Evolutionary conservation across 2,329 filamentous ascomycete species (phyloP).

Genomic region (Scedosporium boydii): DNA sequence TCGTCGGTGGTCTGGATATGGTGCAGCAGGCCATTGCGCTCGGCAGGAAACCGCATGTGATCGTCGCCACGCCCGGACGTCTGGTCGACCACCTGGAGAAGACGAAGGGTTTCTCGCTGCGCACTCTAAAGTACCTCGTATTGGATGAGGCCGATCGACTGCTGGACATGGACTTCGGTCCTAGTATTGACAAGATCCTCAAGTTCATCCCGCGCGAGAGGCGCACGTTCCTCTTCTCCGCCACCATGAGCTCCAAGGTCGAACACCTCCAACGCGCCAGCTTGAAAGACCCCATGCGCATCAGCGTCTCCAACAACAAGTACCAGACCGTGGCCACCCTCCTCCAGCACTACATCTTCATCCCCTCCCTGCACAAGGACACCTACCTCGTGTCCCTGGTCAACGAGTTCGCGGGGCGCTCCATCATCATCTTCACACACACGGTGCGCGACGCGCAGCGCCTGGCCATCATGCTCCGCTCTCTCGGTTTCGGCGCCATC

Average conservation of each 20-base stretch:
- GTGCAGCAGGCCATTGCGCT: slow-evolving; percentile 82
- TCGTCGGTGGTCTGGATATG: slow-evolving; percentile 95
- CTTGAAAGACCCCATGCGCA: slow-evolving; percentile 71
- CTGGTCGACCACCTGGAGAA: slow-evolving; percentile 90
- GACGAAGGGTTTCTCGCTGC: slow-evolving; percentile 88
- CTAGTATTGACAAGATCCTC: slow-evolving; percentile 84
- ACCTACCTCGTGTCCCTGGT: slow-evolving; percentile 78
- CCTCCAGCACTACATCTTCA: slow-evolving; percentile 76
- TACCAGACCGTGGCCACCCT: slow-evolving; percentile 90
- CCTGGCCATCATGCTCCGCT: slow-evolving; percentile 70
- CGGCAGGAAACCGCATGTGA: slow-evolving; percentile 89
- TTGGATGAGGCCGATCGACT: slow-evolving; percentile 93
- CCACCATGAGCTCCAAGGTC: slow-evolving; percentile 89
- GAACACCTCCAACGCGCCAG: slow-evolving; percentile 87
- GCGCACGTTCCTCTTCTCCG: slow-evolving; percentile 83
- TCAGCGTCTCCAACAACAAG: slow-evolving; percentile 72
- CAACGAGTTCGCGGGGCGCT: slow-evolving; percentile 80
- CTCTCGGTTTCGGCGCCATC: slow-evolving; percentile 81
- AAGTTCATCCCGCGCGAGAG: slow-evolving; percentile 74
- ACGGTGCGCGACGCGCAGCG: slow-evolving; percentile 89
- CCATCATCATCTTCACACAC: slow-evolving; percentile 80
- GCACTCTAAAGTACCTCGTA: slow-evolving; percentile 75
- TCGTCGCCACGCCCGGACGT: slow-evolving; percentile 86
- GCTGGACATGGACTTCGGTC: slow-evolving; percentile 89
- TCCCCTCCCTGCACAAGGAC: slow-evolving; percentile 82